Conservation (phyloP, 495 filamentous ascomycete species). For the Neurospora sp. region DNA sequence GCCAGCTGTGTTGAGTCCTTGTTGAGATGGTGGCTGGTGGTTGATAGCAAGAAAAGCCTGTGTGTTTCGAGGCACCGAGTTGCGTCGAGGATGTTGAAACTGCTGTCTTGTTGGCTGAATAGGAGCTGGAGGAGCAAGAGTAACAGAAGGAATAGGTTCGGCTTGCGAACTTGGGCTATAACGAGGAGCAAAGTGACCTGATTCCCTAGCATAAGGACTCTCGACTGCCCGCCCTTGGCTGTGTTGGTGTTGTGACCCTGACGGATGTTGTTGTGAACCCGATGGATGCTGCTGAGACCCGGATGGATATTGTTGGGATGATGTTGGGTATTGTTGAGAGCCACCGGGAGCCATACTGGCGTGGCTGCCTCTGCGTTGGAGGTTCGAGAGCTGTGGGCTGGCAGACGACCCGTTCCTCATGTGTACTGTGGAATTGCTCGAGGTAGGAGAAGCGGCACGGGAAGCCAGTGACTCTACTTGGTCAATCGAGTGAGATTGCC, state of each 20-base stretch:
- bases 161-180: constrained; percentile 17
- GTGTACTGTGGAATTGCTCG: constrained; percentile 41
- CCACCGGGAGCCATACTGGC: not conserved
- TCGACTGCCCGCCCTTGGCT: constrained; percentile 3
- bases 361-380: constrained; percentile 22
- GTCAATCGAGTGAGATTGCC: constrained; percentile 58
- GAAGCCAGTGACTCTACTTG: constrained; percentile 61
- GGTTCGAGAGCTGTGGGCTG: constrained; percentile 30
- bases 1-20: constrained; percentile 24
- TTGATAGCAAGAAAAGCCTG: constrained; percentile 29
- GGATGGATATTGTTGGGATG: constrained; percentile 10
- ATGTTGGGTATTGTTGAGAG: constrained; percentile 8
- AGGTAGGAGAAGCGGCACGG: constrained; percentile 48
- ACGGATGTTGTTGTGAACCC: not conserved
- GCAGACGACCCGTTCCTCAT: constrained; percentile 36
- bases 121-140: constrained; percentile 27
- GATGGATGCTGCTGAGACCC: not conserved
- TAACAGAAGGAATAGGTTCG: constrained; percentile 10
- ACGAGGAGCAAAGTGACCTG: constrained; percentile 6
- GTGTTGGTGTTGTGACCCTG: constrained; percentile 15
- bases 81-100: constrained; percentile 20
- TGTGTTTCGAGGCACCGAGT: constrained; percentile 26
- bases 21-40: constrained; percentile 25
- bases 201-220: constrained; percentile 9
- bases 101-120: constrained; percentile 22